These are phyloP conservation scores for Mrakiaceae sp. DNA, from an alignment of 1,284 basidiomycete genomes.

Conservation along the genomic window DNA sequence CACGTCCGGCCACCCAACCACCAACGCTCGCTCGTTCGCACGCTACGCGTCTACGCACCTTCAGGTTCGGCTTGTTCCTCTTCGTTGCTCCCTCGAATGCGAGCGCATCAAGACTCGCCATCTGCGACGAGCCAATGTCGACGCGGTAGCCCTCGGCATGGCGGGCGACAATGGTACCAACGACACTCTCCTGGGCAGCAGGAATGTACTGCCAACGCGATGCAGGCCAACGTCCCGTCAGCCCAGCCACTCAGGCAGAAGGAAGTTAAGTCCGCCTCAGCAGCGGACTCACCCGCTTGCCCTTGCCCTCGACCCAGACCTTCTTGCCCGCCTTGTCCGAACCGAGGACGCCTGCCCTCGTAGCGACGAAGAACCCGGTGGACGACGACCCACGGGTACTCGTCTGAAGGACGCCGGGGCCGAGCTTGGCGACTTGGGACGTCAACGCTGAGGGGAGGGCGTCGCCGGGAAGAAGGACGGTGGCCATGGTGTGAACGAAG, in stretches of 20 bases:
- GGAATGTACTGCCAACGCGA: constrained; percentile 35
- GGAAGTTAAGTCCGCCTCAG: not conserved
- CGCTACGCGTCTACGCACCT: constrained; percentile 27
- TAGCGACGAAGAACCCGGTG: constrained; percentile 24
- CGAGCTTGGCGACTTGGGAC: constrained; percentile 25
- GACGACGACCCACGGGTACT: not conserved
- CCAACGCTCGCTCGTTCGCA: not conserved
- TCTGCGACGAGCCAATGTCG: constrained; percentile 39
- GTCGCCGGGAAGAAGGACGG: constrained; percentile 33
- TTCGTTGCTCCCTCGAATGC: constrained; percentile 44
- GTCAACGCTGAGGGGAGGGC: constrained; percentile 24
- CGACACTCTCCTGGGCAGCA: constrained; percentile 37
- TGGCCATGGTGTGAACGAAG: not conserved
- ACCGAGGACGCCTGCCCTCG: constrained; percentile 27
- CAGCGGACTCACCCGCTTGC: constrained; percentile 27
- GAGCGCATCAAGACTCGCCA: constrained; percentile 38
- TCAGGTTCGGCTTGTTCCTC: constrained; percentile 41
- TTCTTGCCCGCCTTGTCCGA: constrained; percentile 22
- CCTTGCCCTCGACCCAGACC: constrained; percentile 31
- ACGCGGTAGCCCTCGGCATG: constrained; percentile 41
- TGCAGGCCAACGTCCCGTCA: not conserved
- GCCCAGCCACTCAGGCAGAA: not conserved
- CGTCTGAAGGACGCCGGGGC: constrained; percentile 28
- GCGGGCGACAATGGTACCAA: constrained; percentile 39
- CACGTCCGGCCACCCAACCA: no score